Evolutionary conservation across 345 rosid genomes (phyloP).

Genomic region (Combretum micranthum): DNA sequence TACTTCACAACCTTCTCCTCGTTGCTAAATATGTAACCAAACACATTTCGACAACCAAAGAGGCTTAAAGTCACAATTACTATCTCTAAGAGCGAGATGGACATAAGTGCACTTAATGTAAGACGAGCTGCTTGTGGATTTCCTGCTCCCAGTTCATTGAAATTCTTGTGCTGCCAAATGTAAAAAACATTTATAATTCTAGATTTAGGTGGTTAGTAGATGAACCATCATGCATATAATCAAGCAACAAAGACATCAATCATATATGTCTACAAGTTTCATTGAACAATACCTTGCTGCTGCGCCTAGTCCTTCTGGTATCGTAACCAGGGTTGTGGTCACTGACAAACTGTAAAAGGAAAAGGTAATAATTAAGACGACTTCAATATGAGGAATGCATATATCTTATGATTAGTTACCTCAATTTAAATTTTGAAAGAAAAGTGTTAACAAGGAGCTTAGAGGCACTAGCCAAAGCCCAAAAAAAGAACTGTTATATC

Average conservation of each 20-base stretch:
- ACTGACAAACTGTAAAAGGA: conserved; percentile 40
- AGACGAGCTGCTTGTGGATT: conserved; percentile 25
- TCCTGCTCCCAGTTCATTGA: conserved; percentile 43
- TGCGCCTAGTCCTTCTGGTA: conserved; percentile 59
- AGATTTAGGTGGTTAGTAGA: not conserved
- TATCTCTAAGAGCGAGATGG: conserved; percentile 15
- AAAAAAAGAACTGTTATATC: no score
- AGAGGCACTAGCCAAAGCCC: no score
- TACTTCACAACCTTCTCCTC: conserved; percentile 25
- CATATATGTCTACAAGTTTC: not conserved
- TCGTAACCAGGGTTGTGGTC: conserved; percentile 34
- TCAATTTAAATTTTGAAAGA: not conserved
- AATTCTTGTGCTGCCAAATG: conserved; percentile 26
- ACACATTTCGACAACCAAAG: conserved; percentile 12
- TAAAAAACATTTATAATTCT: not conserved
- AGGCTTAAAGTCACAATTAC: conserved; percentile 15
- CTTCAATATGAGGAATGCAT: no score
- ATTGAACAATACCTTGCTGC: conserved; percentile 46
- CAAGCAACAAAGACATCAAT: not conserved
- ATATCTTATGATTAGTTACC: not conserved
- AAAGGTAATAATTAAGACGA: not conserved
- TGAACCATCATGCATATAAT: no score
- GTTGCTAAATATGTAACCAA: conserved; percentile 30
- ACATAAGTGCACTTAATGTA: conserved; percentile 13
- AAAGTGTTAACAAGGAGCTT: no score